Base-by-base conservation (phyloP, 73 alveolate species). In the Paramecium octaurelia region DNA sequence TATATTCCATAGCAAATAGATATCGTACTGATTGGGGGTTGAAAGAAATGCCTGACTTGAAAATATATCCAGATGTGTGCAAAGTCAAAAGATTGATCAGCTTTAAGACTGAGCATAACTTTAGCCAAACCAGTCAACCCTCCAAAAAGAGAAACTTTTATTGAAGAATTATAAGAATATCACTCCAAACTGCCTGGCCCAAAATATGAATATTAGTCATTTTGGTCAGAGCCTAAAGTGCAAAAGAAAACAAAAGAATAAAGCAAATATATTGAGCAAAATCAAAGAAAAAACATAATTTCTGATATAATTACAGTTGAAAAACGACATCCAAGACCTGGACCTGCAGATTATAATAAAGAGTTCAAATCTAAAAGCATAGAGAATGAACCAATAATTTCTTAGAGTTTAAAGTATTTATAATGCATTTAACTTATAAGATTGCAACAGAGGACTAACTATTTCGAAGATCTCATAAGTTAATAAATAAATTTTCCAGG, bases 321-420 rank as follows among this genome's bases (percentile, higher is more conserved):
- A 31, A 64, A 64, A 64, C 8, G 84, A 64, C 14, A 64, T 3
- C 84, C 84, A 64, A 64, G 9, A 14, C 87, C 87, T 10, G 87
- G 87, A 73, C 87, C 87, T 12, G 31, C 87, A 11, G 87, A 73
- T 31, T 73, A 73, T 40, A 40, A 23, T 36, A 36, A 73, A 73
- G 57, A 73, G 24, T 73, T 73, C 87, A 73, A 73, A 73, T 16
- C 59, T 5, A 73, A 73, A 38, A 36, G 59, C 35, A 36, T 34
- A 35, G 87, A 73, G 40, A 64, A 64, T 27, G 84, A 73, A 36
- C 64, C 57, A 3, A 40, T 73, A 9, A 73, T 36, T 9, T 29
- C 60, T 73, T 21, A 73, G 46, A 73, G 87, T 16, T 29, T n/a
- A 12, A 36, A 40, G 57, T 73, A 73, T 35, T 1, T n/a, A 9